These are phyloP conservation scores for Abortiporus biennis DNA, from an alignment of 1,284 basidiomycete species.

Conservation along the genomic window DNA sequence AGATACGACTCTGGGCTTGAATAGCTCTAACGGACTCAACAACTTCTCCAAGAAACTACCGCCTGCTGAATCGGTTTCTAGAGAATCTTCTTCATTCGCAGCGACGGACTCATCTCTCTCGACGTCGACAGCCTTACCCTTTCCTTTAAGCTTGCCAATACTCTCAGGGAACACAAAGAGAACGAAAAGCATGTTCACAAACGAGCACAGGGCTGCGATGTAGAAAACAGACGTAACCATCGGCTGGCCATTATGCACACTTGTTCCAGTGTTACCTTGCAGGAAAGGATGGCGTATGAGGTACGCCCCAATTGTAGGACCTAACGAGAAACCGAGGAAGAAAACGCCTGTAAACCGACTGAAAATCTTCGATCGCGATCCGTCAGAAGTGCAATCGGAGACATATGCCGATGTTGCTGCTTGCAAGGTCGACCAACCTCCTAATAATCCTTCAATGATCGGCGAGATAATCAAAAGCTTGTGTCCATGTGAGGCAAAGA, in stretches of 20 bases:
- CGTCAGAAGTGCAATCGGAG: constrained; percentile 81
- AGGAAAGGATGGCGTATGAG: constrained; percentile 51
- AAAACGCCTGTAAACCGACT: constrained; percentile 71
- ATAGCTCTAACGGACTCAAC: constrained; percentile 47
- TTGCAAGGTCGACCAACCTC: constrained; percentile 80
- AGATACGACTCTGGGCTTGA: constrained; percentile 41
- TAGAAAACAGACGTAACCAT: constrained; percentile 56
- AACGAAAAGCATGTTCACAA: constrained; percentile 43
- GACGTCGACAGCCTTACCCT: constrained; percentile 27
- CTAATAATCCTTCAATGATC: constrained; percentile 76
- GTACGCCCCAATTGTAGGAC: constrained; percentile 69
- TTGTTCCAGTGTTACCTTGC: constrained; percentile 5
- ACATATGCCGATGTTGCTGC: constrained; percentile 81
- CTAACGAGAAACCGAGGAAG: constrained; percentile 66
- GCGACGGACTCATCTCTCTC: constrained; percentile 6
- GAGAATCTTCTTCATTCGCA: not conserved
- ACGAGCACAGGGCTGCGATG: constrained; percentile 40
- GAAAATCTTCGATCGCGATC: constrained; percentile 78
- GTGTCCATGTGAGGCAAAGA: constrained; percentile 60
- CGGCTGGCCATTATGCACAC: constrained; percentile 20
- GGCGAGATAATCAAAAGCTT: constrained; percentile 79
- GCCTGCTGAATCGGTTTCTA: constrained; percentile 5
- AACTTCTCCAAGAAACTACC: constrained; percentile 27
- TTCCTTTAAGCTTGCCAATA: constrained; percentile 46
- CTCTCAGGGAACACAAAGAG: constrained; percentile 64